These are phyloP conservation scores for Globisporangium polare DNA, from an alignment of 352 stramenopile genomes.

Conservation along the genomic window DNA sequence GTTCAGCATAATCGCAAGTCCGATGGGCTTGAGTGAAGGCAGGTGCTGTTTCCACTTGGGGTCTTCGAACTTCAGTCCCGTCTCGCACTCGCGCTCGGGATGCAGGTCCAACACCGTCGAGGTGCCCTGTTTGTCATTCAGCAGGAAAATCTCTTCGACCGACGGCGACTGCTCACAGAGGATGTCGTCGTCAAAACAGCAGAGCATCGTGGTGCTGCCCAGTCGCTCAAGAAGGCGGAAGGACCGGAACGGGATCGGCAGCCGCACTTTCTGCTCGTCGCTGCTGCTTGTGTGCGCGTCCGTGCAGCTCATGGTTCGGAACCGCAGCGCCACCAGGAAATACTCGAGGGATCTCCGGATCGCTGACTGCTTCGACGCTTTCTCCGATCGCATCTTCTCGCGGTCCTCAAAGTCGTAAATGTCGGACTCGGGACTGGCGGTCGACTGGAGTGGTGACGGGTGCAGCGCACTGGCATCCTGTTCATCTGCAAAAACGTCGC, in stretches of 20 bases:
- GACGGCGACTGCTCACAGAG: constrained; percentile 76
- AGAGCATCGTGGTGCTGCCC: constrained; percentile 84
- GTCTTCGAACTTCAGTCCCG: constrained; percentile 83
- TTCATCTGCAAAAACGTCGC: neutral
- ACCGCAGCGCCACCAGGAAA: constrained; percentile 62
- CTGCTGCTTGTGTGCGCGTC: constrained; percentile 40
- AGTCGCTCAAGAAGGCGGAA: constrained; percentile 79
- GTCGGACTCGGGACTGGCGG: constrained; percentile 26
- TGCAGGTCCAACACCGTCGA: constrained; percentile 78
- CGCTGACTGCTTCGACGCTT: constrained; percentile 58
- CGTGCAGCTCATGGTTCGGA: constrained; percentile 52
- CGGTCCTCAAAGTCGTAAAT: constrained; percentile 84
- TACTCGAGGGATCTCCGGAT: constrained; percentile 70
- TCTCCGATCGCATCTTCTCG: constrained; percentile 70
- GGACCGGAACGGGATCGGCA: constrained; percentile 66
- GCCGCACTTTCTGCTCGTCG: constrained; percentile 17
- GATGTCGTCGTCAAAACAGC: constrained; percentile 86
- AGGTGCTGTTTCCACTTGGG: constrained; percentile 82
- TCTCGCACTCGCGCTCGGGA: constrained; percentile 64
- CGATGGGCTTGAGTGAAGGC: constrained; percentile 74
- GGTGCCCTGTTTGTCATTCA: constrained; percentile 67
- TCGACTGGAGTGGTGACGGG: neutral
- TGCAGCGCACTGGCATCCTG: constrained; percentile 7
- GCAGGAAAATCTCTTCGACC: constrained; percentile 81
- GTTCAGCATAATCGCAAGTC: constrained; percentile 77